A percentile compares a stretch with the other conserved stretches of the same genome.
These are phyloP conservation scores for Gossypium aridum DNA, from an alignment of 441 rosid genomes.

Conservation along the genomic window DNA sequence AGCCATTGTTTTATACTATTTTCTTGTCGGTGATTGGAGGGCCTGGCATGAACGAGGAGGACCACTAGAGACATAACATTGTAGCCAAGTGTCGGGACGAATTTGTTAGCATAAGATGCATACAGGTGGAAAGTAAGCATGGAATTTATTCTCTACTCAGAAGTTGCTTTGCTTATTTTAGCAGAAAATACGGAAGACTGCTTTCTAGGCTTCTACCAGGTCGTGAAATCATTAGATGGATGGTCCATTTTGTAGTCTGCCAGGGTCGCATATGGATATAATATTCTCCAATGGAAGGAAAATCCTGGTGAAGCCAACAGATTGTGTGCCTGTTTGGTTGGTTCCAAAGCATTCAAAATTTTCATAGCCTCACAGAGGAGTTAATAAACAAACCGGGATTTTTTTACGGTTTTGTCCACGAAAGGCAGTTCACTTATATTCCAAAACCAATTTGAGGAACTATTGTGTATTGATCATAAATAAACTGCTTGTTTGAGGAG, in stretches of 20 bases:
- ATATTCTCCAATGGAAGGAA: not conserved
- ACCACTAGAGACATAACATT: not conserved
- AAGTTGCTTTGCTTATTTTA: constrained; percentile 6
- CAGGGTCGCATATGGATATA: not conserved
- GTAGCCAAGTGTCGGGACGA: not conserved
- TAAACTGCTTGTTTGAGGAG: not conserved
- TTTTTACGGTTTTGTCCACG: too few relatives aligned
- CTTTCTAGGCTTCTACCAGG: not conserved
- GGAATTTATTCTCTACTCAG: not conserved
- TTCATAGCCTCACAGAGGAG: too few relatives aligned
- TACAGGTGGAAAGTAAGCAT: not conserved
- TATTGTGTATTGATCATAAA: not conserved
- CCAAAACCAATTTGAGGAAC: too few relatives aligned
- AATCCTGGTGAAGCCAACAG: not conserved
- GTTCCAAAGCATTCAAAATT: too few relatives aligned
- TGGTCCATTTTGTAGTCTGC: not conserved
- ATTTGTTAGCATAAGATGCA: constrained; percentile 1
- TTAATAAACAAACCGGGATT: too few relatives aligned
- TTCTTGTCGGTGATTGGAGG: not conserved
- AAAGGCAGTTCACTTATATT: too few relatives aligned
- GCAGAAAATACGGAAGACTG: not conserved
- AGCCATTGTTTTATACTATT: not conserved
- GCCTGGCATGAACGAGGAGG: not conserved
- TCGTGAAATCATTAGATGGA: too few relatives aligned
- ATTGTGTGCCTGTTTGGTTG: not conserved